Evolutionary conservation across 2,329 filamentous ascomycete genomes (phyloP), one percentile per base, ranked within the genome.

Genomic region (Cryphonectria parasitica): DNA sequence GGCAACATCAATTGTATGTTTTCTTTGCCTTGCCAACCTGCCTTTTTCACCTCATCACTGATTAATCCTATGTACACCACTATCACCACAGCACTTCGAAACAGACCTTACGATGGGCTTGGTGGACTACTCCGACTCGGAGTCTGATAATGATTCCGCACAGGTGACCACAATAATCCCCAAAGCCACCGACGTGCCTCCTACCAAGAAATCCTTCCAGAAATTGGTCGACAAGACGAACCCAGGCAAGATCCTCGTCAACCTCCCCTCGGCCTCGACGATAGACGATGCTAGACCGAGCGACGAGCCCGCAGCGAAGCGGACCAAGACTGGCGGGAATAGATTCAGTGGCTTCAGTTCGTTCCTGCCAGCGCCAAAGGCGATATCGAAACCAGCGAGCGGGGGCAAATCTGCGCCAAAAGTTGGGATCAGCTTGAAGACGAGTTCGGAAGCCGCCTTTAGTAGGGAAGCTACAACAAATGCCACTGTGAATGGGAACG

Each of bases 311-410:
- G 91, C 92, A 0, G 85, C 91, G 0, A 97, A 97, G 78, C 90
- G 91, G 71, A 85, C 88, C 25, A 89, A 89, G 65, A 88, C 88
- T 1, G 76, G 80, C 10, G 87, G 87, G 3, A 89, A 90, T 39
- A 86, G 87, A 5, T 95, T 97, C 76, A 87, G 92, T 66, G 92
- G 91, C 2, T 96, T 98, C 83, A 96, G 95, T 78, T 90, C 94
- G 1, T 89, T 97, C 75, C 86, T 98, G 28, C 95, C 95, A 2
- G 86, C 95, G 36, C 95, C 95, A 4, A 98, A 97, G 78, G 86
- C 79, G 43, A 52, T 67, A 10, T 28, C 66, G 66, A 78, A 74
- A 63, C 36, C 73, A 1, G 39, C 39, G 70, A 73, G 80, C 75
- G 25, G 11, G 22, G 56, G 75, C 75, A 73, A 79, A 77, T 72